Base-by-base conservation (phyloP, 371 early-diverging fungal species). In the Apophysomyces elegans region DNA sequence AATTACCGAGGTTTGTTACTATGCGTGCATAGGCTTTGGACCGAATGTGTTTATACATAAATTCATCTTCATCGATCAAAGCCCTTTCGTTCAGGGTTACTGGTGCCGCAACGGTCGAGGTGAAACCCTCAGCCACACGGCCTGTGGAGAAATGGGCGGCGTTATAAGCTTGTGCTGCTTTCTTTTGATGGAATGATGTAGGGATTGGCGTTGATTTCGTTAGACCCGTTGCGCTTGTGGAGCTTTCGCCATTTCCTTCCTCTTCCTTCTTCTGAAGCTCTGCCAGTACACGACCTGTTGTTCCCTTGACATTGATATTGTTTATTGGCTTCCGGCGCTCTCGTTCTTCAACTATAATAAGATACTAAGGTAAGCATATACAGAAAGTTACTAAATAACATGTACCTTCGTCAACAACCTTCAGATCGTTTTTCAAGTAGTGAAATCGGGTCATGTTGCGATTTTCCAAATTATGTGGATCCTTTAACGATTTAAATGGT, bases 71-170 rank as follows among this genome's bases (percentile, higher is more conserved):
- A 44, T 85, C 86, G 56, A 95, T 75, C 32, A 89, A 63, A 0
- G 90, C 92, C 8, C 85, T 71, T 59, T 92, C 90, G 59, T 90
- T 85, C n/a, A 65, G 68, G 0, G 95, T 93, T 5, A 89, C 88
- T 0, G 91, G 90, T 8, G 83, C 78, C 63, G 95, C 81, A 0
- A 92, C 87, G 0, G 95, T 95, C 1, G 96, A 96, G 1, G 97
- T 97, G 59, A 98, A 88, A 7, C 95, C 89, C 1, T 90, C 90
- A 12, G 96, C 91, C 0, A 90, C 88, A 14, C 79, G 77, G 44
- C 96, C 96, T 26, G 89, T 92, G 0, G 95, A 91, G 75, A 89
- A 96, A 64, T 88, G 85, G 4, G 96, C 92, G 0, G 91, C 92
- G 65, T 95, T 93, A 60, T 92, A 88, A 4, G 92, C 75, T 1